Evolutionary conservation across 1,139 yeast genomes (phyloP).

Genomic region (Geotrichum histeridarum): DNA sequence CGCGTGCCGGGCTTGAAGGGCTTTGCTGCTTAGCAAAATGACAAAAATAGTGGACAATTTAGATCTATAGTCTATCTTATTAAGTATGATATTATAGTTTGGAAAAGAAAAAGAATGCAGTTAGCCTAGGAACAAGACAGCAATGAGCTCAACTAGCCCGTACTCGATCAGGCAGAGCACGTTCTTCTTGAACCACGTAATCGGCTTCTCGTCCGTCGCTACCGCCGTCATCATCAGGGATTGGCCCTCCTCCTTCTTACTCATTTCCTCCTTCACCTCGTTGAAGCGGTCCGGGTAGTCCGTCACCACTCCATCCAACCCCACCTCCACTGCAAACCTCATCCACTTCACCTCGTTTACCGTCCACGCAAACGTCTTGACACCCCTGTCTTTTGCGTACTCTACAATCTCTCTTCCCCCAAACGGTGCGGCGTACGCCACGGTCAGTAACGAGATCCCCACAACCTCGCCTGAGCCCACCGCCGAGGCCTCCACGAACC

Average conservation of each 20-base stretch:
- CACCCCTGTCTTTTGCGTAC: conserved; percentile 41
- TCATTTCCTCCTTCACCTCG: conserved; percentile 6
- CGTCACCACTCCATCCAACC: conserved; percentile 57
- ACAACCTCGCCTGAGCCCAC: conserved; percentile 35
- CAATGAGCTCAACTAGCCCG: neutral
- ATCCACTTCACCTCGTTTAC: conserved; percentile 48
- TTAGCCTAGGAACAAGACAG: neutral
- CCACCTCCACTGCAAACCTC: conserved; percentile 41
- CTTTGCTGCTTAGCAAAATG: no score
- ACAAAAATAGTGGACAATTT: neutral
- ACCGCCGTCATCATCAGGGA: neutral
- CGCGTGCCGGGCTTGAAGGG: conserved; percentile 5
- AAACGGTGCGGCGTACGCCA: conserved; percentile 12
- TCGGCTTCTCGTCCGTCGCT: neutral
- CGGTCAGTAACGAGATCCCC: conserved; percentile 38
- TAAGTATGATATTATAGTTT: neutral
- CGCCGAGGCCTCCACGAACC: conserved; percentile 38
- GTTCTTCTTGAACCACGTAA: conserved; percentile 1
- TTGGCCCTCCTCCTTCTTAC: neutral
- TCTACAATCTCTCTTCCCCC: conserved; percentile 39
- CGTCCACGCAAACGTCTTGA: conserved; percentile 75
- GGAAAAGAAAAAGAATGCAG: neutral
- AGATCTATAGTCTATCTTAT: neutral
- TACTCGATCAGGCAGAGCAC: neutral
- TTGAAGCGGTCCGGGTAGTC: conserved; percentile 48